Percentiles rank a stretch among this genome's conserved stretches.
phyloP scores from a whole-genome alignment of 306 rosid species.

The Dalbergia oliveri region DNA sequence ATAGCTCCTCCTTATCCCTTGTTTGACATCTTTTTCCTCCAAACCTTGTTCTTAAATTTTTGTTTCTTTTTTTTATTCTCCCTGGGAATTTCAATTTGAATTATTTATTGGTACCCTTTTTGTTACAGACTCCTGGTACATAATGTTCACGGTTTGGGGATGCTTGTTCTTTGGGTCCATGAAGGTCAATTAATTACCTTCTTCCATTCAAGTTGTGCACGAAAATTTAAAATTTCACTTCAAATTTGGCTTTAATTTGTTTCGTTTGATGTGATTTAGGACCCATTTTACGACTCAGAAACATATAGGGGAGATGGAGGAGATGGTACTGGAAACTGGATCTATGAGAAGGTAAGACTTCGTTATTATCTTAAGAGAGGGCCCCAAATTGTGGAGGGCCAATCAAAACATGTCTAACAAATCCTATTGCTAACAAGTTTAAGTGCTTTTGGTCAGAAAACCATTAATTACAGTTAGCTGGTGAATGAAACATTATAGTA shows the following conservation, averaged over 20 bases:
- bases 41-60: neutral
- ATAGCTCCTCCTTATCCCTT: neutral
- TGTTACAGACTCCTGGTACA: constrained; percentile 50
- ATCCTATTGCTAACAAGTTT: neutral
- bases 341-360: constrained; percentile 82
- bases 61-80: neutral
- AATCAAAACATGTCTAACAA: neutral
- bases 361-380: neutral
- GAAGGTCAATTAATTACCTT: constrained; percentile 62
- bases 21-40: neutral
- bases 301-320: constrained; percentile 82
- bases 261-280: constrained; percentile 55
- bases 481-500: neutral
- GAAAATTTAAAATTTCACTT: neutral
- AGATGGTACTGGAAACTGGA: constrained; percentile 89
- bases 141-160: constrained; percentile 91
- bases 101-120: constrained; percentile 12
- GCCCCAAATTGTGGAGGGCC: neutral
- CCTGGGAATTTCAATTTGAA: neutral
- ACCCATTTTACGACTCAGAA: constrained; percentile 89
- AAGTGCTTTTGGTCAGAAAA: neutral
- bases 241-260: neutral
- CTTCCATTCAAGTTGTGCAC: neutral
- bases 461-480: too few relatives aligned
- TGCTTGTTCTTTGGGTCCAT: constrained; percentile 87